These are phyloP conservation scores for Barnettozyma populi DNA, from an alignment of 805 yeast genomes.

Conservation along the genomic window DNA sequence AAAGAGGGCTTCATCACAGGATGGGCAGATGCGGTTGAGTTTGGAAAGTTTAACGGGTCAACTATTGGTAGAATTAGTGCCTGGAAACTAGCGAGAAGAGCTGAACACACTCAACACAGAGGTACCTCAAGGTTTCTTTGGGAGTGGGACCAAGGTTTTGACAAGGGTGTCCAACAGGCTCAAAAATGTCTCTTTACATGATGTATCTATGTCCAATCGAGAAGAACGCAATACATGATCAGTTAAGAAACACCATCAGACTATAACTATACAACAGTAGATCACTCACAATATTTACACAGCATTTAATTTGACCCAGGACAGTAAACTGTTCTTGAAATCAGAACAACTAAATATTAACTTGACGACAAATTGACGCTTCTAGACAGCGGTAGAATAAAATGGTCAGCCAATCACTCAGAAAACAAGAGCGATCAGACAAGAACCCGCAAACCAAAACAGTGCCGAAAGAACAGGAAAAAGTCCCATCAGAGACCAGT, in stretches of 20 bases:
- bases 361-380: too few relatives aligned
- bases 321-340: background rate
- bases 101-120: conserved; percentile 51
- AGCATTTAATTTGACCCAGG: too few relatives aligned
- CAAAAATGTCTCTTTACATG: background rate
- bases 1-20: conserved; percentile 74
- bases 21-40: conserved; percentile 67
- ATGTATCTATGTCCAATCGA: too few relatives aligned
- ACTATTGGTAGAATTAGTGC: conserved; percentile 68
- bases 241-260: too few relatives aligned
- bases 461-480: background rate
- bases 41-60: conserved; percentile 65
- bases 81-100: conserved; percentile 58
- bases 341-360: background rate
- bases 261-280: too few relatives aligned
- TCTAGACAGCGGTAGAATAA: too few relatives aligned
- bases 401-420: background rate
- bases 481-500: background rate
- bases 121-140: conserved; percentile 60
- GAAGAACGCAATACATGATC: too few relatives aligned
- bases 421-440: background rate
- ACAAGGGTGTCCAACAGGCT: conserved; percentile 43
- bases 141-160: conserved; percentile 90
- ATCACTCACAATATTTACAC: too few relatives aligned
- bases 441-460: background rate